These are phyloP conservation scores for Helichrysum umbraculigerum DNA, from an alignment of 129 eudicot genomes.

Conservation along the genomic window DNA sequence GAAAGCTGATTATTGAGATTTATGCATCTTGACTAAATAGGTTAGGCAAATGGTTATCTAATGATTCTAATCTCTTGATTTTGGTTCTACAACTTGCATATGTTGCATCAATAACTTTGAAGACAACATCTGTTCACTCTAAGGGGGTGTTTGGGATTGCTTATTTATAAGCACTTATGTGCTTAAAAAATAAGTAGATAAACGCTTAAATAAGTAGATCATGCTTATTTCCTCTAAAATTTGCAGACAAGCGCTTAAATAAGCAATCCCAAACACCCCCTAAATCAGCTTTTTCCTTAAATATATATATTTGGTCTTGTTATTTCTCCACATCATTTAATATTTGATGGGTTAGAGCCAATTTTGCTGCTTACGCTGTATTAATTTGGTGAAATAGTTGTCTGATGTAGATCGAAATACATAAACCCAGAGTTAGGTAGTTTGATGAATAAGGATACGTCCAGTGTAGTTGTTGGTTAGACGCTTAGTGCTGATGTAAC, in stretches of 20 bases:
- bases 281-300: not conserved
- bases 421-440: not conserved
- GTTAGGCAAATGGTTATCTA: slow-evolving; percentile 7
- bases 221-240: too few species aligned
- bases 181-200: too few species aligned
- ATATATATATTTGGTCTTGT: too few species aligned
- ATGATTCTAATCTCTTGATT: not conserved
- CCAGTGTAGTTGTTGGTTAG: slow-evolving; percentile 1
- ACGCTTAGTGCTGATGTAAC: not conserved
- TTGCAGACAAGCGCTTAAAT: too few species aligned
- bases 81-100: not conserved
- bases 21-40: not conserved
- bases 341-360: not conserved
- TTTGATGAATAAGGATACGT: not conserved
- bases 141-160: too few species aligned
- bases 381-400: not conserved
- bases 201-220: too few species aligned
- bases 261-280: too few species aligned
- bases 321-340: too few species aligned
- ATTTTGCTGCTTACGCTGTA: not conserved
- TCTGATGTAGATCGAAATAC: not conserved
- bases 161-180: too few species aligned
- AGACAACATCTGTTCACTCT: not conserved
- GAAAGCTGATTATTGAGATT: not conserved
- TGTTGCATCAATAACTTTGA: not conserved